Percentiles rank a stretch among this genome's conserved stretches.
phyloP scores from a whole-genome alignment of 306 rosid species.

The Benincasa hispida region DNA sequence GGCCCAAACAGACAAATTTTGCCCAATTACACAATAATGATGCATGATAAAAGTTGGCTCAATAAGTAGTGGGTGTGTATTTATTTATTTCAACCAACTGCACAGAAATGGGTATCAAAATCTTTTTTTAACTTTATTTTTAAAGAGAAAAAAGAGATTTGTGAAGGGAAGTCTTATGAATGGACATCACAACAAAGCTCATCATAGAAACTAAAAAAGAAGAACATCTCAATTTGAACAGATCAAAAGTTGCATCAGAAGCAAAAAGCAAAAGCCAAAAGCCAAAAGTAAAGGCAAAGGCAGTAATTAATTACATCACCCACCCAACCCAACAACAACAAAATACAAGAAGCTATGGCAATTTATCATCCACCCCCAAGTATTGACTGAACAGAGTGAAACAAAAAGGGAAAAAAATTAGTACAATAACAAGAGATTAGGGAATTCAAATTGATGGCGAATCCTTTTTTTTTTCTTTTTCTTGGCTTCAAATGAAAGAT shows the following conservation, averaged over 20 bases:
- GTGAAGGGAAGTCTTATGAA: neutral
- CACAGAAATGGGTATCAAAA: neutral
- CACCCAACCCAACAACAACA: slow-evolving; percentile 11
- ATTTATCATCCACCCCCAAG: slow-evolving; percentile 8
- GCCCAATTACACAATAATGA: neutral
- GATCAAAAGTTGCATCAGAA: slow-evolving; percentile 11
- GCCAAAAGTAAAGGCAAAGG: slow-evolving; percentile 9
- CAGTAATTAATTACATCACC: slow-evolving; percentile 13
- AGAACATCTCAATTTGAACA: slow-evolving; percentile 1
- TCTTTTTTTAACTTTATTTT: neutral
- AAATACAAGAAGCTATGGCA: neutral
- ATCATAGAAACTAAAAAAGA: neutral
- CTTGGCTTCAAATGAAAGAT: slow-evolving; percentile 8
- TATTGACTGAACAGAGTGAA: neutral
- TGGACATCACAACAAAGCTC: slow-evolving; percentile 7
- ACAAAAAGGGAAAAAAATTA: neutral
- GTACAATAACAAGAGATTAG: neutral
- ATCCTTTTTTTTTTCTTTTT: neutral
- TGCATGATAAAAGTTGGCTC: neutral
- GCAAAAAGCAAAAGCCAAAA: neutral
- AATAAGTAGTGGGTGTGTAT: neutral
- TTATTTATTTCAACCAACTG: slow-evolving; percentile 1
- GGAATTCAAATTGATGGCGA: neutral
- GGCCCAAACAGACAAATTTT: neutral
- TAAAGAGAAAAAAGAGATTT: neutral